Conservation (phyloP, 768 basidiomycete species). For the Macrolepiota dolichaula region DNA sequence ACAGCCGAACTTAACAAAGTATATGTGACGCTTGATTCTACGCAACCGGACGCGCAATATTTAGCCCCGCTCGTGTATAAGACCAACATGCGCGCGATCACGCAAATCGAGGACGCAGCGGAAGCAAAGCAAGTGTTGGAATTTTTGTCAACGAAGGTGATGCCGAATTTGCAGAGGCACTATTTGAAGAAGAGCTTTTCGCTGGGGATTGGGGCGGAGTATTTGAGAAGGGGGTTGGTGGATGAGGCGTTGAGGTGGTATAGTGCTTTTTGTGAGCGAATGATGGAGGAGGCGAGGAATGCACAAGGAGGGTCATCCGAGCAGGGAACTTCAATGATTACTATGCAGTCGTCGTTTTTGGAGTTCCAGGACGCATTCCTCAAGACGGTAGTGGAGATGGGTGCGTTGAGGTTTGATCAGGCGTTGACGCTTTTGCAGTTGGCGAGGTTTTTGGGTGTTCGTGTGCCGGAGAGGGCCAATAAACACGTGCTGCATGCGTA, state of each 20-base stretch:
- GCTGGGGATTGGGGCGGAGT: neutral
- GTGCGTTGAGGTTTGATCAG: neutral
- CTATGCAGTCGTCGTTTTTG: neutral
- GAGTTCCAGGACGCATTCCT: neutral
- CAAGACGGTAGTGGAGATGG: neutral
- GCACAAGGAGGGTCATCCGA: neutral
- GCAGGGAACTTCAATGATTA: neutral
- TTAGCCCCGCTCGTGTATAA: constrained; percentile 42
- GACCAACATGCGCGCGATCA: constrained; percentile 28
- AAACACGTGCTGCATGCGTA: constrained; percentile 1
- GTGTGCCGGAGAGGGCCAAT: neutral
- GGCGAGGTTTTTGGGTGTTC: neutral
- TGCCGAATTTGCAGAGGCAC: neutral
- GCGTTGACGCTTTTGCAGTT: neutral
- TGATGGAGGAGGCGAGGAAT: neutral
- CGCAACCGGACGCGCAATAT: constrained; percentile 27
- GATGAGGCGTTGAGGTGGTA: neutral
- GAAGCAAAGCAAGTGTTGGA: constrained; percentile 17
- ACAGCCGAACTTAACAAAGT: constrained; percentile 46
- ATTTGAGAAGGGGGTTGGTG: neutral
- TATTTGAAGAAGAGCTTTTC: neutral
- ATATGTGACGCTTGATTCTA: constrained; percentile 29
- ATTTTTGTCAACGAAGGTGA: constrained; percentile 20
- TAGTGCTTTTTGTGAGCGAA: neutral
- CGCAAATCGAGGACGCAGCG: constrained; percentile 14